A percentile compares a stretch with the other conserved stretches of the same genome.
phyloP scores from a whole-genome alignment of 805 yeast genomes.

The Candida easanensis region DNA sequence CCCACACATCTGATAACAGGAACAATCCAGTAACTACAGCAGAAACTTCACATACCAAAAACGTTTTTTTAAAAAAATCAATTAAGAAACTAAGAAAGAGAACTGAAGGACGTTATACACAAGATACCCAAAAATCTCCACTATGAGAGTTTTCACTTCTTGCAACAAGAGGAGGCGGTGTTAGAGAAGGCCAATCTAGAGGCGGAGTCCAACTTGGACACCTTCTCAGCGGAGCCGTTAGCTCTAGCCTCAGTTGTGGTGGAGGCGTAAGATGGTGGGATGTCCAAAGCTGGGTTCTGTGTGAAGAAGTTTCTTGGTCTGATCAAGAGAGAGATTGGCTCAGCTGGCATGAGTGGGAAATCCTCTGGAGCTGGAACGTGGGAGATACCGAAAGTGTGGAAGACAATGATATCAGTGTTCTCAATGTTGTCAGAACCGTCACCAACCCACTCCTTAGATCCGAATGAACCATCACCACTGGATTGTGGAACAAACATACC shows the following conservation, averaged over 20 bases:
- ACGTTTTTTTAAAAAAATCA: neutral
- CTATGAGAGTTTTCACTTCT: slow-evolving; percentile 16
- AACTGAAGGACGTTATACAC: neutral
- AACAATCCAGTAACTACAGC: no score
- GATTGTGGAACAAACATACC: slow-evolving; percentile 77
- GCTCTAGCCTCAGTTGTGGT: slow-evolving; percentile 41
- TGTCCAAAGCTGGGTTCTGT: slow-evolving; percentile 75
- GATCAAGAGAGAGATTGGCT: slow-evolving; percentile 68
- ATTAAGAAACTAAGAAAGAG: neutral
- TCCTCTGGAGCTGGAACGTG: slow-evolving; percentile 90
- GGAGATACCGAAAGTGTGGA: slow-evolving; percentile 82
- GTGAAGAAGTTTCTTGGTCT: slow-evolving; percentile 79
- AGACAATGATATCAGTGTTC: slow-evolving; percentile 68
- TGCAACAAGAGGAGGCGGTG: slow-evolving; percentile 26
- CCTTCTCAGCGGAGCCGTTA: slow-evolving; percentile 37
- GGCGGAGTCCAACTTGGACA: slow-evolving; percentile 42
- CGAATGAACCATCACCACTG: slow-evolving; percentile 65
- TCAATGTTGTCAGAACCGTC: slow-evolving; percentile 57
- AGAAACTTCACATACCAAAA: neutral
- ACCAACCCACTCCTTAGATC: slow-evolving; percentile 68
- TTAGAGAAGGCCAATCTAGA: slow-evolving; percentile 49
- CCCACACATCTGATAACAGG: no score
- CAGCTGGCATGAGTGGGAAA: slow-evolving; percentile 88
- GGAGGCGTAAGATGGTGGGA: slow-evolving; percentile 59
- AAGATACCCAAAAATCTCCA: neutral